A percentile compares a stretch with the other conserved stretches of the same genome.
Conservation (phyloP, 164 flowering plant genomes). For the Houttuynia cordata region DNA sequence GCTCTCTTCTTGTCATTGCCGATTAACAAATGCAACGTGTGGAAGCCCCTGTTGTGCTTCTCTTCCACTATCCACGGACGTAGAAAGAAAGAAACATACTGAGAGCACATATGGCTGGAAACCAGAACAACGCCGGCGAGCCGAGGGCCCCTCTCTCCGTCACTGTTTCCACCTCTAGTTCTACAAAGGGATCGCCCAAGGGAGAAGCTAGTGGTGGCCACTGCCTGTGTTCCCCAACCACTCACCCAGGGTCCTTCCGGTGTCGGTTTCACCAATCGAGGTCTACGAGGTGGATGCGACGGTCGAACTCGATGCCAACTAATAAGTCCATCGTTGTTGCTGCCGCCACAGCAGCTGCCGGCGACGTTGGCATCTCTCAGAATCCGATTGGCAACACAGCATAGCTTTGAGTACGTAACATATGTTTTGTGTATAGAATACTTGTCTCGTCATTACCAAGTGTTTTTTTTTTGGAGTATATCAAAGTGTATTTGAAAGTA, state of each 20-base stretch:
- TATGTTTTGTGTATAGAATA: background rate
- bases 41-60: background rate
- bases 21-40: too few relatives aligned
- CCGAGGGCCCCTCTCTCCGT: background rate
- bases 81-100: background rate
- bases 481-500: background rate
- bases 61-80: background rate
- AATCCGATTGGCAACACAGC: background rate
- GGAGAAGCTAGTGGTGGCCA: slow-evolving; percentile 11
- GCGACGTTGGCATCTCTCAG: background rate
- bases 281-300: slow-evolving; percentile 22
- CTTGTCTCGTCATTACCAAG: background rate
- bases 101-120: background rate
- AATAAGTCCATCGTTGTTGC: background rate
- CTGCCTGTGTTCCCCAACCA: slow-evolving; percentile 52
- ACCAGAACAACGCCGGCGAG: slow-evolving; percentile 1
- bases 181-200: background rate
- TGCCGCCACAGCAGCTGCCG: background rate
- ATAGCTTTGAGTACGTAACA: background rate
- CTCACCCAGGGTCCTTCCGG: slow-evolving; percentile 54
- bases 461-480: too few relatives aligned
- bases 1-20: background rate
- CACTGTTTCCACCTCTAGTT: background rate
- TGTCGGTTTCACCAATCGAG: slow-evolving; percentile 33
- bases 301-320: background rate